Evolutionary conservation across 805 yeast species (phyloP), one percentile per base, ranked within the genome.

Genomic region (Cyberlindnera euphorbiiphila): DNA sequence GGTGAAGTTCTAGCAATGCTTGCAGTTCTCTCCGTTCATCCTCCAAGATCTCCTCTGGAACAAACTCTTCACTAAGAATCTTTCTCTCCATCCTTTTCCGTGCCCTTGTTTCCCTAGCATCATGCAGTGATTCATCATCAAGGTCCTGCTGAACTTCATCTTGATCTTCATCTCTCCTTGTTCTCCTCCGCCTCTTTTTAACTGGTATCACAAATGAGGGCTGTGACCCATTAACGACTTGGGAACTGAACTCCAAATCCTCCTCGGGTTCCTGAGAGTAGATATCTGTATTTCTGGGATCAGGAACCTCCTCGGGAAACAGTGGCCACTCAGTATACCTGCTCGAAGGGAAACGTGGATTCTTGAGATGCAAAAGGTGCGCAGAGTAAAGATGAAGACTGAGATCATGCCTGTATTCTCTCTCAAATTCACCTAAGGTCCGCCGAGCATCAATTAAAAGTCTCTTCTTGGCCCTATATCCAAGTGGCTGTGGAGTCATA

Each of bases 291-390:
- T 19, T 22, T 15, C 41, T 41, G 0, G 74, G 75, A 15, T 60
- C 63, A 0, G 74, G 74, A 0, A 68, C 66, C 5, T 46, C 41
- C 2, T 51, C 47, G 3, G 31, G 9, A 0, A 60, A 50, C 25
- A 69, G 53, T 1, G 91, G 91, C 91, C 91, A 83, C 4, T 68
- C 52, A 0, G 74, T 53, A 80, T 85, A 81, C 53, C 37, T 31
- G 47, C 30, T 36, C 44, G 34, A 30, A 72, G 71, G 60, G 65
- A 64, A 42, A 37, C 25, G 36, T 57, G 64, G 57, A 39, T 59
- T 60, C 34, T 60, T 60, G 30, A 50, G 58, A 39, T 61, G 71
- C 36, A 69, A 56, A 20, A 84, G 60, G 41, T 65, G 64, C 0
- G 78, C 54, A 17, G 83, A 71, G 54, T 81, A 85, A 4, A 85